Conservation (phyloP, 2,329 filamentous ascomycete genomes). For the Colletotrichum tropicicola region DNA sequence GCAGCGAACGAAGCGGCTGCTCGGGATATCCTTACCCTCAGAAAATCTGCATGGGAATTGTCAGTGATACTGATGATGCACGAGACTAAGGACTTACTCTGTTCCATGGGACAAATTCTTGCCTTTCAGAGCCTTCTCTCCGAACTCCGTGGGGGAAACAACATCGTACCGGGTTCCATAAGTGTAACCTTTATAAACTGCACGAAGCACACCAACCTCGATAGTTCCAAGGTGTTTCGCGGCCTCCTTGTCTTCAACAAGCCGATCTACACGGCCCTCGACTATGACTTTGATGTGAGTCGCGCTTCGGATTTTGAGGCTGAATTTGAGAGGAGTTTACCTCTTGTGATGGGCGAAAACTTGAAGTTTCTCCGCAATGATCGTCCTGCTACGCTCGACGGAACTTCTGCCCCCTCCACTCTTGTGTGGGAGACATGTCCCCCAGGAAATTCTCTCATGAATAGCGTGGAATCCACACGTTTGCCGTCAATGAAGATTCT, state of each 20-base stretch:
- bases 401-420: fast-evolving
- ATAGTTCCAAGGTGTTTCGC: not conserved
- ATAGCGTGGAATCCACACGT: fast-evolving
- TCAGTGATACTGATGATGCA: not conserved
- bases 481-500: not conserved
- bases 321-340: not conserved
- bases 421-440: fast-evolving
- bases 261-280: not conserved
- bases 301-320: fast-evolving
- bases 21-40: not conserved
- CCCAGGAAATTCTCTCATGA: fast-evolving
- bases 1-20: no score
- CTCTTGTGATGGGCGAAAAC: not conserved
- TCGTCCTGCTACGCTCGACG: not conserved
- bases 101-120: not conserved
- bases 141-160: not conserved
- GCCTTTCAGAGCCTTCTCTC: conserved; percentile 3
- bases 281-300: not conserved
- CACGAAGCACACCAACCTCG: not conserved
- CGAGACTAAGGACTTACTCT: not conserved
- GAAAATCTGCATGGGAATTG: not conserved
- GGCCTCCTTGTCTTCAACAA: not conserved
- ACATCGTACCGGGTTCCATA: not conserved
- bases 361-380: not conserved
- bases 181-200: not conserved